phyloP scores from a whole-genome alignment of 495 filamentous ascomycete genomes.

The Cercophora sp. region DNA sequence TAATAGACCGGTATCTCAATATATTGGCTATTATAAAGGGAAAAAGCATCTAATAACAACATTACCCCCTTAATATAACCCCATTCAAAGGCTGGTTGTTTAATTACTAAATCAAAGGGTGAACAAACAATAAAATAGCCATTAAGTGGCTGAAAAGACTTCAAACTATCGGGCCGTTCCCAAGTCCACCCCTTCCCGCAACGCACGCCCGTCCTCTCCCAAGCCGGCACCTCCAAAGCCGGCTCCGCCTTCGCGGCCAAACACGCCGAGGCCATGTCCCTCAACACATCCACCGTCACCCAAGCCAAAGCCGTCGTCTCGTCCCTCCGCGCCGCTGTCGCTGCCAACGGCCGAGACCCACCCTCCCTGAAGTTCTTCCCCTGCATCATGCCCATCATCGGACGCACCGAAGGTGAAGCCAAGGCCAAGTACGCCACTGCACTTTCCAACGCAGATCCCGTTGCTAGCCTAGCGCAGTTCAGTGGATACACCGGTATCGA shows the following conservation, averaged over 20 bases:
- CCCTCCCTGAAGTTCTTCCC: neutral
- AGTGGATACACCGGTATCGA: neutral
- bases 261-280: neutral
- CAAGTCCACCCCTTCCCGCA: neutral
- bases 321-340: neutral
- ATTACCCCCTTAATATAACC: neutral
- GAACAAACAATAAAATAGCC: neutral
- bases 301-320: neutral
- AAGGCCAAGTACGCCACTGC: neutral
- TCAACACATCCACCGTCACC: neutral
- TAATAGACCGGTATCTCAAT: neutral
- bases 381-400: neutral
- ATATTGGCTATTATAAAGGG: slow-evolving; percentile 13
- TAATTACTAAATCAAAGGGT: slow-evolving; percentile 11
- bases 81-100: slow-evolving; percentile 3
- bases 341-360: neutral
- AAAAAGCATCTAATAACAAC: slow-evolving; percentile 12
- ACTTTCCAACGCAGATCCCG: neutral
- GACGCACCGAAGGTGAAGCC: neutral
- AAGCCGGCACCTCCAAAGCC: neutral
- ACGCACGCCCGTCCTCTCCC: neutral
- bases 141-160: slow-evolving; percentile 7
- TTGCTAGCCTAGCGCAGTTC: neutral
- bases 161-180: neutral
- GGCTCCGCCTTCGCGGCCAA: neutral